Percentiles rank a stretch among this genome's conserved stretches.
phyloP scores from a whole-genome alignment of 1,139 yeast genomes.

The Ashbya aceris region DNA sequence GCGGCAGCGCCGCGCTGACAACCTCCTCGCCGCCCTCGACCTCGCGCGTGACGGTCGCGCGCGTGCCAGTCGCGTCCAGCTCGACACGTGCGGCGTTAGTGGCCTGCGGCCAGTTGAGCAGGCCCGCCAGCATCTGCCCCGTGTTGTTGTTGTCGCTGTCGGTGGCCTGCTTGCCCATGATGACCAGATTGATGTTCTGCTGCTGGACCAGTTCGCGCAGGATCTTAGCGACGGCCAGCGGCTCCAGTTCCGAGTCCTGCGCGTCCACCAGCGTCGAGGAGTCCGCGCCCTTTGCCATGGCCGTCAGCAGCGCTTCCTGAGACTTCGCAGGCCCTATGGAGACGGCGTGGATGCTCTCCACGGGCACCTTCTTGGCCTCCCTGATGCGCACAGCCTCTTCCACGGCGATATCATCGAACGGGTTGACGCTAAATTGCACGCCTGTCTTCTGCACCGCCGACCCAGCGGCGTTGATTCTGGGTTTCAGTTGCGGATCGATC shows the following conservation, averaged over 20 bases:
- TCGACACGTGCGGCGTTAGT: conserved; percentile 89
- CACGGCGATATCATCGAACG: conserved; percentile 92
- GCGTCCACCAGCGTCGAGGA: conserved; percentile 73
- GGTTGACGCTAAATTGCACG: conserved; percentile 87
- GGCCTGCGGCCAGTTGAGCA: conserved; percentile 95
- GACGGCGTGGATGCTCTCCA: conserved; percentile 81
- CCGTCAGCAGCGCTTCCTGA: conserved; percentile 80
- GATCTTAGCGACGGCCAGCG: conserved; percentile 83
- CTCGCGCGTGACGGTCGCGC: conserved; percentile 76
- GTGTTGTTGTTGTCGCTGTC: conserved; percentile 94
- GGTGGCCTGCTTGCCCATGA: conserved; percentile 92
- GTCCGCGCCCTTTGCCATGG: conserved; percentile 93
- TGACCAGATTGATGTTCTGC: conserved; percentile 64
- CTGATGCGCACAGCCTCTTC: conserved; percentile 84
- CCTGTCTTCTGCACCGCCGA: conserved; percentile 87
- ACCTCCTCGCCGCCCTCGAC: conserved; percentile 93
- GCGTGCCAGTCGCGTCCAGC: conserved; percentile 39
- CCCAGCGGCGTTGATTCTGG: conserved; percentile 79
- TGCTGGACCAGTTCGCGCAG: conserved; percentile 64
- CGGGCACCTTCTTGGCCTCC: conserved; percentile 59
- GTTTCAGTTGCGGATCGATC: conserved; percentile 87
- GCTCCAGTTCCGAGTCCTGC: conserved; percentile 67
- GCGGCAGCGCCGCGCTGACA: conserved; percentile 66
- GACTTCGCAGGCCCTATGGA: conserved; percentile 84
- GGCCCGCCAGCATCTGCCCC: conserved; percentile 95